Evolutionary conservation across 2,329 filamentous ascomycete species (phyloP), one percentile per base, ranked within the genome.

Genomic region (Colletotrichum zoysiae): DNA sequence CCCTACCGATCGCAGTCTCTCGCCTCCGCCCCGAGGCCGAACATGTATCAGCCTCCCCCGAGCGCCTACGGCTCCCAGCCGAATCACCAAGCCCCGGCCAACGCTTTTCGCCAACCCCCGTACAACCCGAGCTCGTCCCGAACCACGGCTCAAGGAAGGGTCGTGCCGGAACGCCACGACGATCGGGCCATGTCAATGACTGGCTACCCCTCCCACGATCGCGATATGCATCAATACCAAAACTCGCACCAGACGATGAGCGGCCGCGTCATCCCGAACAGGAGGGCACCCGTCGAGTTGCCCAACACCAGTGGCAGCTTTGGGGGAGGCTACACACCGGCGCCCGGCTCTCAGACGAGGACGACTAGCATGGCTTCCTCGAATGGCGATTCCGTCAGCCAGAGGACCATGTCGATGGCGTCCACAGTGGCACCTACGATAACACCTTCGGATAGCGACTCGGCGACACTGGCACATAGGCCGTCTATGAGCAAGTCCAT

Each of bases 101-200:
- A 91, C 78, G 89, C 92, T 55, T 95, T 95, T 78, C 91, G 95
- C 66, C 92, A 95, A 76, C 90, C 92, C 71, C 92, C 91, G 40
- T 95, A 94, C 78, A 89, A 91, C 76, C 84, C 83, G 74, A 86
- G 88, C 67, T 88, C 90, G 76, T 91, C 94, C 2, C 88, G 92
- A 73, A 97, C 94, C 60, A 99, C 96, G 3, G 94, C 95, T 11
- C 95, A 98, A 80, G 96, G 96, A 42, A 90, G 96, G 73, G 87
- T 96, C 46, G 95, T 99, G 11, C 96, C 96, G 1, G 95, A 98
- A 79, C 91, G 95, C 65, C 93, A 95, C 73, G 94, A 97, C 77
- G 95, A 98, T 81, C 90, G 96, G 70, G 91, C 96, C 74, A 98
- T 98, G 96, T 97, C 95, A 57, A 92, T 99, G 92, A 96, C 92